phyloP scores from a whole-genome alignment of 768 basidiomycete genomes.

The Hygrophorus pudorinus region DNA sequence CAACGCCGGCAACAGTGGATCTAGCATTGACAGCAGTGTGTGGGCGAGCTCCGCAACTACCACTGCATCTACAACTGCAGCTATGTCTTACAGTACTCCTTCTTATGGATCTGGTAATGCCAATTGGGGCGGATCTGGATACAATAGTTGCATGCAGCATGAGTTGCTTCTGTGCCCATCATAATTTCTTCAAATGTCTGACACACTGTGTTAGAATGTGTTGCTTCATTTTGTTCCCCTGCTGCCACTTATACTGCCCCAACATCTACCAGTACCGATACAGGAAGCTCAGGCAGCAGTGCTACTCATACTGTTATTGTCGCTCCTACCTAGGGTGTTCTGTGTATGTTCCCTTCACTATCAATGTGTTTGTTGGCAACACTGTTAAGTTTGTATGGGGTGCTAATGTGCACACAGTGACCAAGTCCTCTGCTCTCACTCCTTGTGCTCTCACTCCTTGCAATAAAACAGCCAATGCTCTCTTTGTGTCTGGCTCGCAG shows the following conservation, averaged over 20 bases:
- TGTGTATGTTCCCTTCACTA: conserved; percentile 64
- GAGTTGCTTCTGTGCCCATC: conserved; percentile 14
- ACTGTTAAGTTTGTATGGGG: conserved; percentile 71
- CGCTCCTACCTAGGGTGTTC: conserved; percentile 65
- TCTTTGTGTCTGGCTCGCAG: conserved; percentile 60
- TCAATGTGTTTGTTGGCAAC: conserved; percentile 70
- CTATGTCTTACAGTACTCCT: conserved; percentile 26
- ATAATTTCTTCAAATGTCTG: background rate
- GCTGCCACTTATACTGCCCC: conserved; percentile 23
- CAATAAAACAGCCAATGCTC: conserved; percentile 54
- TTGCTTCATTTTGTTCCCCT: conserved; percentile 43
- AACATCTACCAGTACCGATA: conserved; percentile 20
- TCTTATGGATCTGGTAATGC: conserved; percentile 55
- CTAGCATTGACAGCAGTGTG: background rate
- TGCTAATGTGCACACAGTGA: conserved; percentile 75
- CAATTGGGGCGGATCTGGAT: conserved; percentile 47
- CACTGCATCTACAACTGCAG: too few relatives aligned
- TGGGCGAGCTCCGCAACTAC: too few relatives aligned
- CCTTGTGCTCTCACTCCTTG: too few relatives aligned
- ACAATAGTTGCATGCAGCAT: conserved; percentile 66
- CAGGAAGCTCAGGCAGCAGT: conserved; percentile 34
- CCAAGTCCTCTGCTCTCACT: conserved; percentile 59
- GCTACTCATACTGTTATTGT: conserved; percentile 70
- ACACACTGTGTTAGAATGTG: conserved; percentile 42
- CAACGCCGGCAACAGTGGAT: too few relatives aligned